Conservation (phyloP, 768 basidiomycete genomes). For the Trichaptum fuscoviolaceum region DNA sequence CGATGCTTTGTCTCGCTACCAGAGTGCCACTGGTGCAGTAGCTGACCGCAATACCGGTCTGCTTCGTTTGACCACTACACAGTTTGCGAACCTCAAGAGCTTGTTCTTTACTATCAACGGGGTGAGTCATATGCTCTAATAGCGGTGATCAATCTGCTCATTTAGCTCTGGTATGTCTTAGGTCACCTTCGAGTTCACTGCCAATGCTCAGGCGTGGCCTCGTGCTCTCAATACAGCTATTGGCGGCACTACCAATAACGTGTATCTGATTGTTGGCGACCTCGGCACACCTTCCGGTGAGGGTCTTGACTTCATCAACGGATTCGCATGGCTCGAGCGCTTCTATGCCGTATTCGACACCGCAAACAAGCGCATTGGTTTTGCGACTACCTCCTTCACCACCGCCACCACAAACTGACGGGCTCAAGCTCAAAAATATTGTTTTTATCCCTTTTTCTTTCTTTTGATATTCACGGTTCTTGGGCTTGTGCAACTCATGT, state of each 20-base stretch:
- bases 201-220: slow-evolving; percentile 41
- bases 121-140: slow-evolving; percentile 20
- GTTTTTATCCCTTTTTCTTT: not conserved
- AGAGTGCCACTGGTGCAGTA: slow-evolving; percentile 26
- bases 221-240: slow-evolving; percentile 38
- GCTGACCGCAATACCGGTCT: slow-evolving; percentile 26
- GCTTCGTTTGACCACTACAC: slow-evolving; percentile 21
- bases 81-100: slow-evolving; percentile 25
- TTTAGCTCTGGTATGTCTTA: not conserved
- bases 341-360: slow-evolving; percentile 68
- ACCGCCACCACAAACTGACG: slow-evolving; percentile 26
- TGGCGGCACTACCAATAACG: slow-evolving; percentile 29
- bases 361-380: slow-evolving; percentile 46
- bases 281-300: slow-evolving; percentile 35
- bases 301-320: slow-evolving; percentile 54
- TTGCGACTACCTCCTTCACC: slow-evolving; percentile 39
- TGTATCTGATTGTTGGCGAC: slow-evolving; percentile 36
- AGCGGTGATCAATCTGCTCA: slow-evolving; percentile 10
- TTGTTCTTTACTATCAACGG: slow-evolving; percentile 28
- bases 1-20: slow-evolving; percentile 28
- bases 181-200: slow-evolving; percentile 31
- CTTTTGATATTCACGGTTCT: not conserved
- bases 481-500: not conserved
- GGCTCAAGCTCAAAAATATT: not conserved
- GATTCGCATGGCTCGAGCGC: slow-evolving; percentile 50